A percentile compares a stretch with the other conserved stretches of the same genome.
Evolutionary conservation across 2,329 filamentous ascomycete genomes (phyloP).

Genomic region (Metarhizium robertsii): DNA sequence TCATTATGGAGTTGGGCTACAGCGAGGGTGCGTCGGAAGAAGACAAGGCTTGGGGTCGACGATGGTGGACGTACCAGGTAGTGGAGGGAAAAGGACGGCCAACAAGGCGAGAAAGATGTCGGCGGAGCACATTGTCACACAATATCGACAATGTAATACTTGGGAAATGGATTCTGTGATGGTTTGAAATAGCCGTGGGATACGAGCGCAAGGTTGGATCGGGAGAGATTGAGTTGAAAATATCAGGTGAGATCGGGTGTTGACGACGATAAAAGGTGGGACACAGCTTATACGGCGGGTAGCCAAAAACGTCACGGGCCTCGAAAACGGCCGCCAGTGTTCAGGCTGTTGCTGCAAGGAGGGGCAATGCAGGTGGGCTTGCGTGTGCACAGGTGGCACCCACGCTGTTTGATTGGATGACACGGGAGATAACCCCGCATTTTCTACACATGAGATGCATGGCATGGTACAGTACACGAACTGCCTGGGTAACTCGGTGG

Average conservation of each 20-base stretch:
- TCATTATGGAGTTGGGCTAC: not conserved
- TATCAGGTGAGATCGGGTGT: not conserved
- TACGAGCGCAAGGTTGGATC: not conserved
- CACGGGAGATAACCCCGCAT: too few relatives aligned
- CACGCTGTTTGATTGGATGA: not conserved
- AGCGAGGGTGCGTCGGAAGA: not conserved
- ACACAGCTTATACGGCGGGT: not conserved
- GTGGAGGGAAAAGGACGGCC: conserved; percentile 15
- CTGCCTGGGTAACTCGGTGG: too few relatives aligned
- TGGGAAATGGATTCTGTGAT: not conserved
- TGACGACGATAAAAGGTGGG: not conserved
- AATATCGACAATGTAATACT: not conserved
- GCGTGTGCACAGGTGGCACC: not conserved
- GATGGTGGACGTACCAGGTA: conserved; percentile 38
- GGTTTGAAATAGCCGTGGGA: not conserved
- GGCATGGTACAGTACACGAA: too few relatives aligned
- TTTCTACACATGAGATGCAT: too few relatives aligned
- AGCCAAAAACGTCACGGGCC: not conserved
- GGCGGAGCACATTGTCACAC: conserved; percentile 41
- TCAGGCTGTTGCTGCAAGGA: not conserved
- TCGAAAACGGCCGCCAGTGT: not conserved
- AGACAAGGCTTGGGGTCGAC: not conserved
- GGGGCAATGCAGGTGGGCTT: not conserved
- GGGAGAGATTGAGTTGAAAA: not conserved
- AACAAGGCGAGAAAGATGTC: conserved; percentile 49